These are phyloP conservation scores for Pleurotus djamor DNA, from an alignment of 768 basidiomycete genomes.

Conservation along the genomic window DNA sequence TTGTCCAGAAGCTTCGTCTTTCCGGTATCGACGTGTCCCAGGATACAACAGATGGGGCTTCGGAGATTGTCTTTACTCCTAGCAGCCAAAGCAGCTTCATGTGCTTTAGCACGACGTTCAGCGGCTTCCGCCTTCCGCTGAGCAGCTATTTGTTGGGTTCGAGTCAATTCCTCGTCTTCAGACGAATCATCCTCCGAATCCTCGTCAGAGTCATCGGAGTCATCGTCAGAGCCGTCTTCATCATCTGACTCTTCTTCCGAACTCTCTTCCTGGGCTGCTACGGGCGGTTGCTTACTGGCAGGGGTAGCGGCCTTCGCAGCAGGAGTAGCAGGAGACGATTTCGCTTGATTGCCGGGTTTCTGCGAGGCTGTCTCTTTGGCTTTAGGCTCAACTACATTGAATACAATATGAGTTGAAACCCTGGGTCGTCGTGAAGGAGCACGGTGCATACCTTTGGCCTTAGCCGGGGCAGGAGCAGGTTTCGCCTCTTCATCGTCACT, in stretches of 20 bases:
- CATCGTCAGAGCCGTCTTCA: slow-evolving; percentile 37
- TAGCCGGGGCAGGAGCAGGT: not conserved
- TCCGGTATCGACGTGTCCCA: slow-evolving; percentile 99
- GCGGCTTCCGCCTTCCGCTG: slow-evolving; percentile 85
- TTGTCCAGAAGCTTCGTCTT: slow-evolving; percentile 98
- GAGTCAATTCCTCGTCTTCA: slow-evolving; percentile 59
- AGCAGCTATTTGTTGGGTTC: slow-evolving; percentile 61
- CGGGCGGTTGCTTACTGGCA: slow-evolving; percentile 16
- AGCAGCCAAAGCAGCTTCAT: slow-evolving; percentile 83
- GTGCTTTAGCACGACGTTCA: slow-evolving; percentile 73
- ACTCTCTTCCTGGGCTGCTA: slow-evolving; percentile 10
- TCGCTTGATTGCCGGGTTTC: slow-evolving; percentile 15
- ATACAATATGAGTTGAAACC: not conserved
- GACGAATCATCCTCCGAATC: slow-evolving; percentile 52
- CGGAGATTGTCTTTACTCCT: slow-evolving; percentile 88
- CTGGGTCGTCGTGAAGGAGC: not conserved
- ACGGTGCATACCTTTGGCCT: slow-evolving; percentile 10
- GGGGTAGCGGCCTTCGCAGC: slow-evolving; percentile 23
- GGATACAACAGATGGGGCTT: slow-evolving; percentile 97
- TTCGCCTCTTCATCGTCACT: slow-evolving; percentile 40
- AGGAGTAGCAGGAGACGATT: slow-evolving; percentile 13
- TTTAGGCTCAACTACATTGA: not conserved
- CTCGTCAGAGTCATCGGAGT: slow-evolving; percentile 41
- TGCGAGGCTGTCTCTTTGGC: slow-evolving; percentile 1
- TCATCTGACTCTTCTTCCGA: slow-evolving; percentile 25